Evolutionary conservation across 2,329 filamentous ascomycete genomes (phyloP).

Genomic region (Alternaria arbusti): DNA sequence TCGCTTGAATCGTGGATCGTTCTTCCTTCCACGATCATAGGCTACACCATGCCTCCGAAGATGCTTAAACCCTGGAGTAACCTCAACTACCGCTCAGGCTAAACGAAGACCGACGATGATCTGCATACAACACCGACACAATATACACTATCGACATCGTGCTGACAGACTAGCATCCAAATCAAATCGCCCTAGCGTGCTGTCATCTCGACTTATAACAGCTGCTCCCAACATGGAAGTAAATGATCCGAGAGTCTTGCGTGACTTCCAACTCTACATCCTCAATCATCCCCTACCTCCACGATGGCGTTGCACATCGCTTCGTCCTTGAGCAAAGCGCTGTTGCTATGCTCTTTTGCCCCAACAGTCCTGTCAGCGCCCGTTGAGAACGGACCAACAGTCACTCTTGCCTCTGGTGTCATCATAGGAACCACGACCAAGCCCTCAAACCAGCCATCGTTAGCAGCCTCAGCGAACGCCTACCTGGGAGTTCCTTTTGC

Average conservation of each 20-base stretch:
- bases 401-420: slow-evolving; percentile 10
- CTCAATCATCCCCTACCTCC: not conserved
- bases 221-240: not conserved
- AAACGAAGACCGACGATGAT: not conserved
- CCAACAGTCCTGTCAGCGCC: not conserved
- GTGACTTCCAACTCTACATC: not conserved
- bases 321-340: not conserved
- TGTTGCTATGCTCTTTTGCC: not conserved
- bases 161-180: not conserved
- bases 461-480: slow-evolving; percentile 16
- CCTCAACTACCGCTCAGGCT: not conserved
- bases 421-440: slow-evolving; percentile 14
- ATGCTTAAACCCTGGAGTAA: too few species aligned
- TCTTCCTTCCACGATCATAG: not conserved
- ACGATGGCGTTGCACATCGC: not conserved
- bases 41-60: not conserved
- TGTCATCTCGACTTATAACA: not conserved
- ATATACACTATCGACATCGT: not conserved
- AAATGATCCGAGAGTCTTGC: not conserved
- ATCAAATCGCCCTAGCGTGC: not conserved
- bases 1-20: not conserved
- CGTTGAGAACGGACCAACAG: not conserved
- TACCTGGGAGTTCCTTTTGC: slow-evolving; percentile 25
- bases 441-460: slow-evolving; percentile 8
- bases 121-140: not conserved